Evolutionary conservation across 169 alveolate genomes (phyloP).

Genomic region (Eimeria sp.): DNA sequence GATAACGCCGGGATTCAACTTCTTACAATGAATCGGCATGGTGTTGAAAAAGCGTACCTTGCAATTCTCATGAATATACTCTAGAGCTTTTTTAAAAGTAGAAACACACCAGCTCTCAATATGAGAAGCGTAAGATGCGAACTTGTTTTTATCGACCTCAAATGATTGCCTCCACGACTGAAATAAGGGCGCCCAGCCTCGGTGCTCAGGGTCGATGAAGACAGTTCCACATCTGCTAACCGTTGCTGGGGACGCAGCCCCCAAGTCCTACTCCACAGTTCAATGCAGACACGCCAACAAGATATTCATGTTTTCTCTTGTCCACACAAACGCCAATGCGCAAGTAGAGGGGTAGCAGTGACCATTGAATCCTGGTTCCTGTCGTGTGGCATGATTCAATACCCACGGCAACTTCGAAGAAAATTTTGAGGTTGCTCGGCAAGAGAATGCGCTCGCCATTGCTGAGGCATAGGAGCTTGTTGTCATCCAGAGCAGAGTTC

Average conservation of each 20-base stretch:
- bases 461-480: constrained; percentile 95
- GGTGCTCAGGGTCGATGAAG: constrained; percentile 91
- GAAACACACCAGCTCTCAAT: constrained; percentile 72
- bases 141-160: constrained; percentile 37
- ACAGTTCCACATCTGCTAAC: constrained; percentile 95
- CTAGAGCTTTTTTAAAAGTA: constrained; percentile 79
- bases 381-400: background rate
- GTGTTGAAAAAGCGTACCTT: constrained; percentile 56
- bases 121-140: constrained; percentile 83
- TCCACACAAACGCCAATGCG: background rate
- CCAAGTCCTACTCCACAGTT: constrained; percentile 91
- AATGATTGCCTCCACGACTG: constrained; percentile 92
- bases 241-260: constrained; percentile 95
- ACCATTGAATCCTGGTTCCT: background rate
- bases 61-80: constrained; percentile 82
- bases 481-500: constrained; percentile 98
- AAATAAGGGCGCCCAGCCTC: constrained; percentile 95
- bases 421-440: constrained; percentile 94
- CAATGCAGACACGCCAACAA: background rate
- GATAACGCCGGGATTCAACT: background rate
- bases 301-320: background rate
- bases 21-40: background rate
- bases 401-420: constrained; percentile 93
- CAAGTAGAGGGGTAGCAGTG: background rate
- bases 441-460: constrained; percentile 96